These are phyloP conservation scores for Fibroporia radiculosa DNA, from an alignment of 768 basidiomycete species.

Conservation along the genomic window DNA sequence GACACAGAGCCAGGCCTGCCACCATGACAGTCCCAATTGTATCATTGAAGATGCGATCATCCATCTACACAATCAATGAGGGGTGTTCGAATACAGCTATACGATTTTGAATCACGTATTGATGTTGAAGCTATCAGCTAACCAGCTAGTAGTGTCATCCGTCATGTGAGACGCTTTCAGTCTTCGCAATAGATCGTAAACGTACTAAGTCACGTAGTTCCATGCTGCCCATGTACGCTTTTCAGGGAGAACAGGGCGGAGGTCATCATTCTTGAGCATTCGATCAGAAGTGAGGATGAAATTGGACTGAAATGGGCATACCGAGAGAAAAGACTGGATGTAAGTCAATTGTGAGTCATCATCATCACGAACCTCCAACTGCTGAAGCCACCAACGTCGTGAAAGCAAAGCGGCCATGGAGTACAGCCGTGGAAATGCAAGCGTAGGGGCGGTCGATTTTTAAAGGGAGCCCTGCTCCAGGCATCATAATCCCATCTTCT, in stretches of 20 bases:
- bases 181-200: not conserved
- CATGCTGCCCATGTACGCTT: conserved; percentile 58
- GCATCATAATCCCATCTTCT: too few species aligned
- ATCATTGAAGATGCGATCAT: conserved; percentile 76
- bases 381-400: conserved; percentile 16
- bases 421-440: too few species aligned
- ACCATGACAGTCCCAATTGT: conserved; percentile 67
- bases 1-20: conserved; percentile 80
- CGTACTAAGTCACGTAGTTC: conserved; percentile 64
- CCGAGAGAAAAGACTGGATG: conserved; percentile 50
- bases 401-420: too few species aligned
- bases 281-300: conserved; percentile 4
- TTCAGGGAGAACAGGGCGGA: conserved; percentile 56
- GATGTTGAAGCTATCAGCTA: conserved; percentile 75
- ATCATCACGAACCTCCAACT: conserved; percentile 37
- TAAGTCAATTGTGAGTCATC: conserved; percentile 32
- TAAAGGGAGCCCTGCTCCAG: too few species aligned
- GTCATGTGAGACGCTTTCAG: not conserved
- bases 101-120: conserved; percentile 45
- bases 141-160: conserved; percentile 43
- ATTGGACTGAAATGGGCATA: conserved; percentile 23
- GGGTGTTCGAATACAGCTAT: not conserved
- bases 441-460: too few species aligned
- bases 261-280: conserved; percentile 53
- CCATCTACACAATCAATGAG: conserved; percentile 37